Percentiles rank a stretch among this genome's conserved stretches.
Conservation (phyloP, 2,329 filamentous ascomycete species). For the Trichoderma citrinoviride region DNA sequence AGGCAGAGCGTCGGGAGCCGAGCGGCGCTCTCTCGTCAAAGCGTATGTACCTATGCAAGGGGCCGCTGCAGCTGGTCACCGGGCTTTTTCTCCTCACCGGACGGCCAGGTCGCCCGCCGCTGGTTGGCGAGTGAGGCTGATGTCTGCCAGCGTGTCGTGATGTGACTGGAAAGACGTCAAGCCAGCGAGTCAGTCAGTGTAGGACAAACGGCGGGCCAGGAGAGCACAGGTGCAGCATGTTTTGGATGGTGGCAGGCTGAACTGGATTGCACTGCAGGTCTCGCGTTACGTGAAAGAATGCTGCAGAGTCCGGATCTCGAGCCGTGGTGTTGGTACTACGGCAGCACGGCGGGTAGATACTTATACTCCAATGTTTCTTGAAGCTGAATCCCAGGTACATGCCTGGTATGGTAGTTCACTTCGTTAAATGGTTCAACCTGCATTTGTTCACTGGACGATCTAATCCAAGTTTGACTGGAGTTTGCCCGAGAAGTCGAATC, state of each 20-base stretch:
- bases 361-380: no score
- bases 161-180: not conserved
- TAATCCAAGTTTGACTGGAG: no score
- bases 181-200: conserved; percentile 1
- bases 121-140: not conserved
- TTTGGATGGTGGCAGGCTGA: not conserved
- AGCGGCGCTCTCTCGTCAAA: conserved; percentile 1
- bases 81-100: not conserved
- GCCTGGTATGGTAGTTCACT: no score
- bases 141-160: not conserved
- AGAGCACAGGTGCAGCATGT: not conserved
- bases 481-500: no score
- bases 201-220: not conserved
- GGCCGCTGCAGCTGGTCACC: conserved; percentile 3
- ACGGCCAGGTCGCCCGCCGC: not conserved
- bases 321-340: no score
- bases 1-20: not conserved
- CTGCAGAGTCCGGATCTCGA: not conserved
- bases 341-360: no score
- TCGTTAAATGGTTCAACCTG: no score
- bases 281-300: not conserved
- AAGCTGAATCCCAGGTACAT: no score
- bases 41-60: conserved; percentile 12
- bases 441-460: no score
- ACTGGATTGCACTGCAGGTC: not conserved